phyloP scores from a whole-genome alignment of 2,329 filamentous ascomycete species.

The Hortaea sp. region DNA sequence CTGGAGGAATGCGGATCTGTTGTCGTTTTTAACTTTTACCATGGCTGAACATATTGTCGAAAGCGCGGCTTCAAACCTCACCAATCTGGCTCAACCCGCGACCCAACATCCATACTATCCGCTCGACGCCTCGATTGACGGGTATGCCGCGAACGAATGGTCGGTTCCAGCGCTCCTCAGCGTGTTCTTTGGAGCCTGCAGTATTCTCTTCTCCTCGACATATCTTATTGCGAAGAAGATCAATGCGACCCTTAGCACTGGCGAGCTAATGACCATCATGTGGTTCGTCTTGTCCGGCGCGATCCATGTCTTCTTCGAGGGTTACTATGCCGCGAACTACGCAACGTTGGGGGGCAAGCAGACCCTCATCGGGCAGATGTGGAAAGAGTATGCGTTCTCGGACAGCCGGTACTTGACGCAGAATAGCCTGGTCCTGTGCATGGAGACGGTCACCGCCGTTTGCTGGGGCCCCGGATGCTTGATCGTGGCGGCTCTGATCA shows the following conservation, averaged over 20 bases:
- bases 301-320: slow-evolving; percentile 76
- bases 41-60: background rate
- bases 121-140: slow-evolving; percentile 48
- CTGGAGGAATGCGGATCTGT: too few species aligned
- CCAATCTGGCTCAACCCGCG: slow-evolving; percentile 3
- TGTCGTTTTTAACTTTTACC: background rate
- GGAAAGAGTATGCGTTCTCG: slow-evolving; percentile 85
- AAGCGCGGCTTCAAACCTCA: slow-evolving; percentile 3
- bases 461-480: slow-evolving; percentile 55
- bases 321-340: slow-evolving; percentile 69
- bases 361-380: slow-evolving; percentile 70
- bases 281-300: slow-evolving; percentile 68
- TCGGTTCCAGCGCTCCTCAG: slow-evolving; percentile 49
- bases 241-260: slow-evolving; percentile 42
- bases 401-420: slow-evolving; percentile 79
- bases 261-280: slow-evolving; percentile 52
- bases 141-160: slow-evolving; percentile 57
- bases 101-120: slow-evolving; percentile 60
- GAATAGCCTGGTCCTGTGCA: slow-evolving; percentile 75
- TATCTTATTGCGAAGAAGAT: slow-evolving; percentile 43
- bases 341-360: slow-evolving; percentile 54
- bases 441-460: slow-evolving; percentile 74
- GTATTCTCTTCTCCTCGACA: slow-evolving; percentile 48
- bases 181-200: slow-evolving; percentile 49
- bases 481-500: slow-evolving; percentile 45